Conservation (phyloP, 495 filamentous ascomycete genomes). For the Tuber umbilicatum region DNA sequence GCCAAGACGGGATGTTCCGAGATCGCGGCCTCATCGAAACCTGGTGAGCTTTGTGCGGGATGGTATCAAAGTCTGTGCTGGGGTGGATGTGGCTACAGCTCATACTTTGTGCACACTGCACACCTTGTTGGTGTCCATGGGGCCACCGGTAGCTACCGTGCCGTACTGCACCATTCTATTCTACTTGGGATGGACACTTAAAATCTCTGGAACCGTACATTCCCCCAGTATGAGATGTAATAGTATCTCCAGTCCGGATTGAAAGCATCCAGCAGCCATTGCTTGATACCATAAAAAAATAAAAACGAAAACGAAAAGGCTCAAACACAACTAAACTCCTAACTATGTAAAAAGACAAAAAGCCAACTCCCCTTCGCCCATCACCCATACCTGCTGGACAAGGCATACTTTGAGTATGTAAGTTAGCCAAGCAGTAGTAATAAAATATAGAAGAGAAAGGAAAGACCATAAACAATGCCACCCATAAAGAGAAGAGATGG, state of each 20-base stretch:
- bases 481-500: slow-evolving; percentile 6
- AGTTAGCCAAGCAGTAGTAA: neutral
- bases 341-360: slow-evolving; percentile 7
- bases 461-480: neutral
- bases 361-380: neutral
- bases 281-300: neutral
- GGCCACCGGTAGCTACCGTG: neutral
- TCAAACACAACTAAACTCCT: neutral
- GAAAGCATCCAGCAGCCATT: neutral
- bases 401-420: neutral
- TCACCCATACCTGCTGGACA: neutral
- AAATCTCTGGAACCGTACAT: neutral
- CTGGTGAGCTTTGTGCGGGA: neutral
- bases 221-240: neutral
- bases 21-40: neutral
- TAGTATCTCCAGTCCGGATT: neutral
- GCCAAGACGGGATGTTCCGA: neutral
- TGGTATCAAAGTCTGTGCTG: neutral
- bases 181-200: neutral
- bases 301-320: neutral
- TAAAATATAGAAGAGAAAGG: slow-evolving; percentile 4
- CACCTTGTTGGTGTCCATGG: neutral
- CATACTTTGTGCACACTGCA: neutral
- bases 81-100: neutral
- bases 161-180: neutral